phyloP scores from a whole-genome alignment of 495 filamentous ascomycete genomes.

The Penicillium robsamsonii region DNA sequence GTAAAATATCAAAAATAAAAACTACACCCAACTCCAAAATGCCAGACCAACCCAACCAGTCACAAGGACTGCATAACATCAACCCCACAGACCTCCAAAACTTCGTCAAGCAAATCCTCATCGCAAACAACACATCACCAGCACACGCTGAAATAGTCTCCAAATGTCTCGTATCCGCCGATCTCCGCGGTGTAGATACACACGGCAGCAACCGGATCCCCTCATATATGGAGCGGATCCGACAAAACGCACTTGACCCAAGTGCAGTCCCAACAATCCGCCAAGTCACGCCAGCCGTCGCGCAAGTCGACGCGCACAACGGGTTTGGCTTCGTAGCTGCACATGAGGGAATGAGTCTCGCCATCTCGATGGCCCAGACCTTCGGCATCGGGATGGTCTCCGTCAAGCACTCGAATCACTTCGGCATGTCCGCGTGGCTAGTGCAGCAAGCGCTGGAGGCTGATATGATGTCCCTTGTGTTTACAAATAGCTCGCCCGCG shows the following conservation, averaged over 20 bases:
- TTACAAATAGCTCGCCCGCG: conserved; percentile 75
- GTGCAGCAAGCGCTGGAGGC: conserved; percentile 71
- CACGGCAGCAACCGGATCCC: conserved; percentile 76
- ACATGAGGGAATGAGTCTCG: conserved; percentile 58
- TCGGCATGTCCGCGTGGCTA: conserved; percentile 77
- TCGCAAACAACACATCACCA: conserved; percentile 55
- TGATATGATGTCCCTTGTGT: conserved; percentile 72
- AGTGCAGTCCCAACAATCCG: conserved; percentile 52
- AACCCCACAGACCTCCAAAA: conserved; percentile 21
- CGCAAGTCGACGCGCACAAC: conserved; percentile 65
- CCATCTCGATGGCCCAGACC: conserved; percentile 60
- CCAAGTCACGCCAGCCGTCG: conserved; percentile 65
- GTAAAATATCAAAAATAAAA: neutral
- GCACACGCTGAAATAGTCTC: conserved; percentile 59
- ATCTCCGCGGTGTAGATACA: conserved; percentile 75
- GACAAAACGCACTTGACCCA: conserved; percentile 61
- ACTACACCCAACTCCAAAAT: conserved; percentile 10
- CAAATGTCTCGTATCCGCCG: conserved; percentile 63
- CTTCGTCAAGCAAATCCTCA: conserved; percentile 51
- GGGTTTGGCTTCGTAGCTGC: conserved; percentile 73
- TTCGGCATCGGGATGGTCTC: conserved; percentile 72
- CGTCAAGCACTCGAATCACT: conserved; percentile 75
- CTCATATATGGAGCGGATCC: conserved; percentile 70
- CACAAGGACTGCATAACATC: conserved; percentile 30
- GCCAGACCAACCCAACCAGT: conserved; percentile 10